phyloP scores from a whole-genome alignment of 2,329 filamentous ascomycete genomes.

The Fusarium denticulatum region DNA sequence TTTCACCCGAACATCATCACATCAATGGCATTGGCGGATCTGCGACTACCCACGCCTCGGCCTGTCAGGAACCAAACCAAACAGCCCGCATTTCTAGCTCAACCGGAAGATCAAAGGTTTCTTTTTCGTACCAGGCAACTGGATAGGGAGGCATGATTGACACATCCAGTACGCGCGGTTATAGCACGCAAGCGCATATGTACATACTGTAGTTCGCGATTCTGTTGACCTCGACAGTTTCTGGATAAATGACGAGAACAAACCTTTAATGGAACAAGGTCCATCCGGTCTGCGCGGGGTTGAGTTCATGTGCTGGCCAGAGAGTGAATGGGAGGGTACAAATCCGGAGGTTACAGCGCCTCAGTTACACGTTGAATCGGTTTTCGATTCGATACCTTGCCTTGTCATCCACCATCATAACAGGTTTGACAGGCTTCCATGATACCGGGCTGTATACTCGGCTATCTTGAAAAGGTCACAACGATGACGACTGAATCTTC shows the following conservation, averaged over 20 bases:
- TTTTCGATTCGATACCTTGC: conserved; percentile 10
- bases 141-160: conserved; percentile 11
- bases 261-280: conserved; percentile 1
- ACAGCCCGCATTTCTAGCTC: conserved; percentile 21
- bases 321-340: conserved; percentile 14
- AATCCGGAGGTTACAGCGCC: conserved; percentile 17
- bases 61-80: conserved; percentile 34
- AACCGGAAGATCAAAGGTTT: conserved; percentile 9
- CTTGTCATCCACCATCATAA: conserved; percentile 6
- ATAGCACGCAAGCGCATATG: conserved; percentile 10
- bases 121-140: conserved; percentile 11
- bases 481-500: conserved; percentile 25
- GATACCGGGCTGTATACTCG: neutral
- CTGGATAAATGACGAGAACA: conserved; percentile 3
- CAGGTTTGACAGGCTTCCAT: conserved; percentile 17
- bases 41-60: conserved; percentile 23
- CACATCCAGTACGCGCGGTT: conserved; percentile 21
- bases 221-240: neutral
- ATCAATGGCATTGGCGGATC: conserved; percentile 30
- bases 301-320: conserved; percentile 21
- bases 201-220: neutral
- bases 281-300: conserved; percentile 15
- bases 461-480: neutral
- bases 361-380: neutral
- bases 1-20: conserved; percentile 1